Evolutionary conservation across 2,329 filamentous ascomycete species (phyloP).

Genomic region (Leptographium wingfieldii): DNA sequence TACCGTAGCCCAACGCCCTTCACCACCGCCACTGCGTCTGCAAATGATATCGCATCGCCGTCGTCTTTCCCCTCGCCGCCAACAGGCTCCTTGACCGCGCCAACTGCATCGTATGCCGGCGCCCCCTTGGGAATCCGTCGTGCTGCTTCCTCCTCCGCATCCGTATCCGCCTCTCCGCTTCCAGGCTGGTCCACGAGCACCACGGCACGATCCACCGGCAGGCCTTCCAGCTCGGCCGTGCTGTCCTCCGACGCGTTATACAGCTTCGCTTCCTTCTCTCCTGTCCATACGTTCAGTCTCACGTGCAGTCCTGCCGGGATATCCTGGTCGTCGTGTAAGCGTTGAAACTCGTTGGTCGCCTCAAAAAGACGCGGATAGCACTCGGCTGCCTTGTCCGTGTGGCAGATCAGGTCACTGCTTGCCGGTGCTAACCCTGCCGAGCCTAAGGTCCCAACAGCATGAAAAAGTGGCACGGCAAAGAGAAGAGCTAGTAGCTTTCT

Average conservation of each 20-base stretch:
- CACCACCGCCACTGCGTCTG: constrained; percentile 34
- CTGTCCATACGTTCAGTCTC: constrained; percentile 51
- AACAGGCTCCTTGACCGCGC: constrained; percentile 41
- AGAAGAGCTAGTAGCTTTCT: background rate
- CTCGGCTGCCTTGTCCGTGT: constrained; percentile 43
- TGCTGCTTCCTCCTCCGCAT: background rate
- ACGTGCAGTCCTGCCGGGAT: constrained; percentile 54
- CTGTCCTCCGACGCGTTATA: constrained; percentile 43
- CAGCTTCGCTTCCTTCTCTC: constrained; percentile 52
- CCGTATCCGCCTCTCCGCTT: background rate
- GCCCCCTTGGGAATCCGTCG: constrained; percentile 32
- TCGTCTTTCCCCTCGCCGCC: background rate
- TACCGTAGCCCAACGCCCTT: constrained; percentile 22
- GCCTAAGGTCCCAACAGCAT: background rate
- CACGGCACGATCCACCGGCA: constrained; percentile 39
- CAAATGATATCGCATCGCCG: constrained; percentile 28
- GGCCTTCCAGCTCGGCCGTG: constrained; percentile 30
- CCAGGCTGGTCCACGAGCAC: constrained; percentile 38
- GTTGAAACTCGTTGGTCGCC: constrained; percentile 52
- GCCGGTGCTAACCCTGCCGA: background rate
- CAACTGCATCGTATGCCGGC: constrained; percentile 43
- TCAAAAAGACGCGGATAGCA: constrained; percentile 55
- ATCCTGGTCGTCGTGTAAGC: constrained; percentile 50
- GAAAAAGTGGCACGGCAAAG: background rate
- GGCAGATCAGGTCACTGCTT: constrained; percentile 45